Conservation (phyloP, 2,329 filamentous ascomycete genomes). For the Diatrype stigma region DNA sequence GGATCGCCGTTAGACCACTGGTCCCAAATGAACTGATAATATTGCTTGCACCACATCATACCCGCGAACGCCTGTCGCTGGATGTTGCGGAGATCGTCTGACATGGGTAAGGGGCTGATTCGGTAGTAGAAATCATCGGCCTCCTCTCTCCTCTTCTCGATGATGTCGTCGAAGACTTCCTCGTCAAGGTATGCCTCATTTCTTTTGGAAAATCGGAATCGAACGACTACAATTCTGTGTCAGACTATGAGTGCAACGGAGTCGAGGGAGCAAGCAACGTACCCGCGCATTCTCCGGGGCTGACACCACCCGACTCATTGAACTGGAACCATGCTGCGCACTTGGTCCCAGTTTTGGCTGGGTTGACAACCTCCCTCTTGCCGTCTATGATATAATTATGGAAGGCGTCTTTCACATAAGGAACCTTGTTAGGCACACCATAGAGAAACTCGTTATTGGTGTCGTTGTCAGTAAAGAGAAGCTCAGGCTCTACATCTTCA, state of each 20-base stretch:
- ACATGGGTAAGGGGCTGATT: conserved; percentile 88
- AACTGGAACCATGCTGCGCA: conserved; percentile 89
- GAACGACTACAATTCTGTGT: conserved; percentile 59
- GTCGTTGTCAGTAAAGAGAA: conserved; percentile 94
- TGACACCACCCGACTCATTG: conserved; percentile 82
- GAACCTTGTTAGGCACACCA: conserved; percentile 69
- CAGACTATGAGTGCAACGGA: conserved; percentile 5
- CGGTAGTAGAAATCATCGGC: conserved; percentile 95
- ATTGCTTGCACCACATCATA: conserved; percentile 99
- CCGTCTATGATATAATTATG: conserved; percentile 81
- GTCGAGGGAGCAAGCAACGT: conserved; percentile 49
- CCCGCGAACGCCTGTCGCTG: conserved; percentile 91
- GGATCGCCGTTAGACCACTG: conserved; percentile 97
- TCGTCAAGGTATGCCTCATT: conserved; percentile 80
- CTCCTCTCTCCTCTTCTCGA: conserved; percentile 81
- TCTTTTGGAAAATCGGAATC: conserved; percentile 79
- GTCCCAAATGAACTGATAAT: conserved; percentile 96
- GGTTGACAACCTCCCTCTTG: conserved; percentile 78
- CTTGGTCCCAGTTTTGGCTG: conserved; percentile 77
- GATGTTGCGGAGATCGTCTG: conserved; percentile 89
- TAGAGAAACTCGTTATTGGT: conserved; percentile 81
- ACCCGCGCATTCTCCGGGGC: conserved; percentile 86
- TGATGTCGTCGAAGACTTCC: conserved; percentile 84
- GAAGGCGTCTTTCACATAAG: conserved; percentile 93
- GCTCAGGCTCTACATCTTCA: conserved; percentile 76